Evolutionary conservation across 2,329 filamentous ascomycete genomes (phyloP), one percentile per base, ranked within the genome.

Genomic region (Gremmenia infestans): DNA sequence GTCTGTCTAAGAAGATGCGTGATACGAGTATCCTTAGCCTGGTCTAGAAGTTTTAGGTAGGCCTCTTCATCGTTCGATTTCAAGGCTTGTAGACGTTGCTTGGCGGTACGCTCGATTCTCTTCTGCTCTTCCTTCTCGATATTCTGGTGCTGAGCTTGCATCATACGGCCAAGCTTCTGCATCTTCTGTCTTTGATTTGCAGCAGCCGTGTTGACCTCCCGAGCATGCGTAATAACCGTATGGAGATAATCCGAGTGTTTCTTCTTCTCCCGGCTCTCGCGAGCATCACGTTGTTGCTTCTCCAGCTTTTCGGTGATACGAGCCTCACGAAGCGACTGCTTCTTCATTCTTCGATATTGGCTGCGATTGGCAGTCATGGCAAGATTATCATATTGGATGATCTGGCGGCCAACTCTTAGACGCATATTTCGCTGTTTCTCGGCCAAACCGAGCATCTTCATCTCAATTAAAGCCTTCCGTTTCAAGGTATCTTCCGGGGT

Each of bases 71-170:
- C 94, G 85, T 99, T 96, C 67, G 94, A 93, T 77, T 97, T 97
- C 72, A 99, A 81, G 59, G 94, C 94, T 74, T 97, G 93, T 63
- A 99, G 86, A 97, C 94, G 94, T 74, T 99, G 94, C 80, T 99
- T 99, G 62, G 94, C 94, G 9, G 93, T 99, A 62, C 94, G 84
- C 77, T 99, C 94, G 63, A 99, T 89, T 60, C 94, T 89, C 78
- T 96, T 97, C 81, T 97, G 93, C 76, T 99, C 94, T 78, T 99
- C 94, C 76, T 96, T 96, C 73, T 99, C 94, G 71, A 99, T 97
- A 71, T 93, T 90, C 74, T 92, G 89, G 72, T 99, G 94, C 59
- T 96, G 92, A 55, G 81, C 76, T 61, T 89, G 81, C 91, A 97
- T 97, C 72, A 92, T 82, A 55, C 90, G 88, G 63, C 91, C 91